Evolutionary conservation across 352 stramenopile species (phyloP).

Genomic region (Phytopythium ostracodes): DNA sequence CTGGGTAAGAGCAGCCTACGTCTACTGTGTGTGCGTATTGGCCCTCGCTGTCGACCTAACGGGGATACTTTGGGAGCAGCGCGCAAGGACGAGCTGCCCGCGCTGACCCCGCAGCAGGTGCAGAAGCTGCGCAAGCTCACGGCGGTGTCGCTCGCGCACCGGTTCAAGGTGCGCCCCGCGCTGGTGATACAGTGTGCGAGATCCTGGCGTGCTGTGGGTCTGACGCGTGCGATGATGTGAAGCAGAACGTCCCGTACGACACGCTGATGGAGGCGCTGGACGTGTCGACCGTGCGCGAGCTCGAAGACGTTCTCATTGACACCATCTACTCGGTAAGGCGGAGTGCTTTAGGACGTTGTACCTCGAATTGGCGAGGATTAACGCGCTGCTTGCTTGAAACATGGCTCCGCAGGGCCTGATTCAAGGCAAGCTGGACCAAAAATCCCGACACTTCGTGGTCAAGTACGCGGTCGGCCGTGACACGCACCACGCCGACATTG

Average conservation of each 20-base stretch:
- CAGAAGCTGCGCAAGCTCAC: slow-evolving; percentile 90
- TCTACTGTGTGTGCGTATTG: not conserved
- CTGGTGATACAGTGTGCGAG: not conserved
- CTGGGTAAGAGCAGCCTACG: slow-evolving; percentile 41
- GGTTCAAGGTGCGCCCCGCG: slow-evolving; percentile 60
- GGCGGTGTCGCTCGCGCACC: slow-evolving; percentile 79
- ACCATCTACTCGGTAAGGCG: slow-evolving; percentile 86
- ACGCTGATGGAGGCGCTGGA: slow-evolving; percentile 74
- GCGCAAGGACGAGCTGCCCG: slow-evolving; percentile 57
- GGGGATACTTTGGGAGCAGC: slow-evolving; percentile 13
- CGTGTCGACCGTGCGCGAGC: slow-evolving; percentile 75
- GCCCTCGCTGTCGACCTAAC: not conserved
- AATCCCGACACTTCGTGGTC: slow-evolving; percentile 70
- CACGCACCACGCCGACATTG: slow-evolving; percentile 80
- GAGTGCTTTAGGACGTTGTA: not conserved
- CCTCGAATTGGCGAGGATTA: not conserved
- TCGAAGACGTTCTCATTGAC: slow-evolving; percentile 93
- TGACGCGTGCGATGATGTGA: not conserved
- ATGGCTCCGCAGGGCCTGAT: slow-evolving; percentile 58
- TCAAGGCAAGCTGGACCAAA: slow-evolving; percentile 90
- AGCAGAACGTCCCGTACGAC: slow-evolving; percentile 78
- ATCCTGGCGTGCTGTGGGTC: not conserved
- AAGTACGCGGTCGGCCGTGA: slow-evolving; percentile 89
- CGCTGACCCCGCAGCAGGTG: slow-evolving; percentile 61
- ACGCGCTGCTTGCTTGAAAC: not conserved